A percentile compares a stretch with the other conserved stretches of the same genome.
phyloP scores from a whole-genome alignment of 495 filamentous ascomycete genomes.

The Pseudomonodictys pantanalensis region DNA sequence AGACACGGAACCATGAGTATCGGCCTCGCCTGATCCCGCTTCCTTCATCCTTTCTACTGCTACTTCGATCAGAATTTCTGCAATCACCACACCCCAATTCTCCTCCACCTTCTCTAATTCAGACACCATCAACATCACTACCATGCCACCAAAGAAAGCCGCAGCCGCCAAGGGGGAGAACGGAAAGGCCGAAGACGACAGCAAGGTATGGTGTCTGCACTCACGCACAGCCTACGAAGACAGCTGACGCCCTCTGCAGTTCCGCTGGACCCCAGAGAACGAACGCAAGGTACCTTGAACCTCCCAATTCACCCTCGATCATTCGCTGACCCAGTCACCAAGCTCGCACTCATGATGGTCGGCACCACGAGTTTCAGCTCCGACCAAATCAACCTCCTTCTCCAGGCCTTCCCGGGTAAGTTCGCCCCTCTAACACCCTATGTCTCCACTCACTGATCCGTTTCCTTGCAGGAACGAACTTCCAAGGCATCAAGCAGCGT shows the following conservation, averaged over 20 bases:
- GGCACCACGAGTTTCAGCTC: background rate
- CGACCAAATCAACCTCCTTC: constrained; percentile 3
- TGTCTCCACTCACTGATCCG: background rate
- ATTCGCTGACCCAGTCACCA: background rate
- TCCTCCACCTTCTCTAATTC: background rate
- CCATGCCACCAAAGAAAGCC: constrained; percentile 12
- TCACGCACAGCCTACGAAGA: background rate
- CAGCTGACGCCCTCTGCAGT: background rate
- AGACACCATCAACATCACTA: background rate
- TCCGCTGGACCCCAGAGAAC: constrained; percentile 21
- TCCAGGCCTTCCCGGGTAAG: constrained; percentile 5
- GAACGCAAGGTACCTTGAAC: constrained; percentile 8
- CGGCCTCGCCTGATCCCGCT: no score
- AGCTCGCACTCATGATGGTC: constrained; percentile 15
- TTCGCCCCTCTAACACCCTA: background rate
- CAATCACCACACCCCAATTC: background rate
- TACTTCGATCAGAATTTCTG: background rate
- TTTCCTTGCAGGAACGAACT: background rate
- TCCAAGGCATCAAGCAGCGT: background rate
- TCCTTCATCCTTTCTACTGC: background rate
- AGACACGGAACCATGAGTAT: no score
- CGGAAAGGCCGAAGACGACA: background rate
- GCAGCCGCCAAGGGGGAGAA: background rate
- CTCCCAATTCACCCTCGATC: background rate
- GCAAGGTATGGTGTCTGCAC: background rate